These are phyloP conservation scores for Primulina eburnea DNA, from an alignment of 257 asterid species.

Conservation along the genomic window DNA sequence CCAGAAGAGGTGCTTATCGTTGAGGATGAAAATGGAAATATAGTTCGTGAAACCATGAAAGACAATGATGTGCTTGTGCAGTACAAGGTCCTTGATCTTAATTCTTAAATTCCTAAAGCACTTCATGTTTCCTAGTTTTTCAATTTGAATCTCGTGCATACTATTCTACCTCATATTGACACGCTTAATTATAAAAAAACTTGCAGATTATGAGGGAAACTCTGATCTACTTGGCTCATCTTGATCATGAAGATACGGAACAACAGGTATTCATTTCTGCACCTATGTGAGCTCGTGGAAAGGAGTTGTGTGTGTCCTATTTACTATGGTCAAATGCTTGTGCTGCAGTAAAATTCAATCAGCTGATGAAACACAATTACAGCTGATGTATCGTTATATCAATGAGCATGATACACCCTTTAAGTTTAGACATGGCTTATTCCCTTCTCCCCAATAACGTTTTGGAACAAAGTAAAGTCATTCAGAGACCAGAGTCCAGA, in stretches of 20 bases:
- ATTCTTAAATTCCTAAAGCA: slow-evolving; percentile 12
- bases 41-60: slow-evolving; percentile 97
- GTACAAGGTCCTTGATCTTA: slow-evolving; percentile 61
- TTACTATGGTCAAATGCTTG: neutral
- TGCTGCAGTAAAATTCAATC: neutral
- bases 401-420: neutral
- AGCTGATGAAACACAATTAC: neutral
- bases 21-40: slow-evolving; percentile 98
- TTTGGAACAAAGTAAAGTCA: neutral
- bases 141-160: slow-evolving; percentile 10
- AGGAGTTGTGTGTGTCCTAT: neutral
- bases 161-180: neutral
- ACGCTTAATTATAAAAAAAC: slow-evolving; percentile 20
- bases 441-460: neutral
- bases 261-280: slow-evolving; percentile 57
- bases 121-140: slow-evolving; percentile 16
- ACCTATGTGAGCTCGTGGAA: neutral
- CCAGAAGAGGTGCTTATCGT: slow-evolving; percentile 98
- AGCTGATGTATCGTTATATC: neutral
- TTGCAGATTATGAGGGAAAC: slow-evolving; percentile 99
- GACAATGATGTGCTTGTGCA: slow-evolving; percentile 97
- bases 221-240: slow-evolving; percentile 90
- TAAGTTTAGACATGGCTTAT: neutral
- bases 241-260: slow-evolving; percentile 97
- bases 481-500: neutral